Conservation (phyloP, 2,329 filamentous ascomycete species). For the Claviceps maximensis region DNA sequence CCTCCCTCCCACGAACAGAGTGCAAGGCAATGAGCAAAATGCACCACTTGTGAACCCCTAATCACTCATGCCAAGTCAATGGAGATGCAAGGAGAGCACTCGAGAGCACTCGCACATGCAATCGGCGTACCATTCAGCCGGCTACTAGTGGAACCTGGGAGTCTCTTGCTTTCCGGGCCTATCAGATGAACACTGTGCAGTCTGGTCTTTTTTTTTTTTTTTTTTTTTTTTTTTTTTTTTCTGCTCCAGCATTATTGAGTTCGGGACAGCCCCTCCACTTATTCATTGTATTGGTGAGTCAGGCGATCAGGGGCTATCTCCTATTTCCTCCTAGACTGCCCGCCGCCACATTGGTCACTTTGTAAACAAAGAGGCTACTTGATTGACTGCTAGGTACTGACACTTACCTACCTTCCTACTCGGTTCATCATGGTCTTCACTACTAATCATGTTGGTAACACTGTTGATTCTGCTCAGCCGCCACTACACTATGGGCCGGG, state of each 20-base stretch:
- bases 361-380: too few species aligned
- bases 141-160: background rate
- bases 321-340: background rate
- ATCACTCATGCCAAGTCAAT: background rate
- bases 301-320: background rate
- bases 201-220: too few species aligned
- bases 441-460: background rate
- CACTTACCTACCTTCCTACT: background rate
- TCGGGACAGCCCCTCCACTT: background rate
- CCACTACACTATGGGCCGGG: background rate
- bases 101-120: background rate
- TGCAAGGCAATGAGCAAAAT: background rate
- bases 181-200: background rate
- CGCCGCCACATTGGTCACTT: background rate
- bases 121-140: background rate
- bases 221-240: too few species aligned
- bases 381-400: background rate
- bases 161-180: background rate
- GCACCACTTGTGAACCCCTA: background rate
- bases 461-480: background rate
- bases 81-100: background rate
- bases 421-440: background rate
- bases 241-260: background rate
- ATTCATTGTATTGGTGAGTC: background rate
- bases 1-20: background rate